Evolutionary conservation across 2,329 filamentous ascomycete species (phyloP), one percentile per base, ranked within the genome.

Genomic region (Sclerotiophoma versabilis): DNA sequence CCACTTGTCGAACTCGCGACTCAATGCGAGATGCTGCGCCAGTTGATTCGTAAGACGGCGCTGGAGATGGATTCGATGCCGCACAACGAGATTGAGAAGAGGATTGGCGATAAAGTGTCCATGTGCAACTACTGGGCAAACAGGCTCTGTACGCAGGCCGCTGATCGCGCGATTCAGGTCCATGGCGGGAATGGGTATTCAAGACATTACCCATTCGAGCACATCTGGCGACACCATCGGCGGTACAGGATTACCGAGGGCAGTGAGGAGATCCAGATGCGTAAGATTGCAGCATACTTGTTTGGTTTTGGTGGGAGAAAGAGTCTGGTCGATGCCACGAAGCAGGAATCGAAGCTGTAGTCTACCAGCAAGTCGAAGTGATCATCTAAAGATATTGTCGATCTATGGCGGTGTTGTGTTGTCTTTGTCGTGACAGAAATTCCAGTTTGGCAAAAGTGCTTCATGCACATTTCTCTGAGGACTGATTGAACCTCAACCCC

Each of bases 91-190:
- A 83, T 87, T 23, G 85, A 87, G 73, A 78, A 76, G 65, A 78
- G 77, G 59, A 74, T 87, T n/a, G 83, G 83, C 20, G 83, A 85
- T 66, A 84, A 86, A 65, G 84, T 87, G 25, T 81, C 78, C 48
- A 87, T 87, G 85, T 87, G 85, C 71, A 87, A 87, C 64, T 87
- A 86, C 67, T 87, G 83, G 78, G 84, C 83, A 0, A 87, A 87
- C 63, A 74, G 85, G 29, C 69, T 87, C 30, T 85, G 82, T 46
- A 84, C 81, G 10, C 78, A 87, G 65, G 83, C 84, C 2, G 85
- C 85, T 2, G 85, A 88, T 65, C 76, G 81, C 25, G 85, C 85
- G 2, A 87, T 87, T 23, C 85, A 87, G 75, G 81, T 86, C 10
- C 80, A 84, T 63, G 85, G 85, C 6, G 84, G 83, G 0, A 81